Conservation (phyloP, 2,329 filamentous ascomycete genomes). For the Exserohilum turcica region DNA sequence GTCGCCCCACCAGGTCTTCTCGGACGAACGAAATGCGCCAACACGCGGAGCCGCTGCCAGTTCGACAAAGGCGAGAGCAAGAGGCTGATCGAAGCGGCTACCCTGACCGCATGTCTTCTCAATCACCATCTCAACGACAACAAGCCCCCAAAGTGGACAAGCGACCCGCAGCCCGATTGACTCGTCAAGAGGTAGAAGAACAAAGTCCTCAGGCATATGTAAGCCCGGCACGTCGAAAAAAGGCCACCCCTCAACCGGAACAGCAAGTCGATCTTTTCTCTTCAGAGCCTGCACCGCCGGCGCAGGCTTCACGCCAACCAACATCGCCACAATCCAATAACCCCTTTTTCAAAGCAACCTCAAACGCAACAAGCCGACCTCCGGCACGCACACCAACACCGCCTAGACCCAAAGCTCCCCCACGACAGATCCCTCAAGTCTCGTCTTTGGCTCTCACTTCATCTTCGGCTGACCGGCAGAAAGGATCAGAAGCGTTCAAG, state of each 20-base stretch:
- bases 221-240: slow-evolving; percentile 82
- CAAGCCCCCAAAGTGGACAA: slow-evolving; percentile 37
- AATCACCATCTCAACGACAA: slow-evolving; percentile 49
- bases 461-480: slow-evolving; percentile 77
- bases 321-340: slow-evolving; percentile 47
- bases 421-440: slow-evolving; percentile 68
- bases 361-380: slow-evolving; percentile 36
- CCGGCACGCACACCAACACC: slow-evolving; percentile 50
- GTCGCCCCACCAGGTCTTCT: slow-evolving; percentile 57
- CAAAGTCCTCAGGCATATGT: slow-evolving; percentile 83
- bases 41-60: slow-evolving; percentile 26
- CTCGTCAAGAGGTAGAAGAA: slow-evolving; percentile 75
- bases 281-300: slow-evolving; percentile 33
- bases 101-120: slow-evolving; percentile 47
- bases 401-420: slow-evolving; percentile 55
- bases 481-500: slow-evolving; percentile 89
- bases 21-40: slow-evolving; percentile 36
- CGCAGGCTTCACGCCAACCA: slow-evolving; percentile 35
- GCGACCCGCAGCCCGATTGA: slow-evolving; percentile 65
- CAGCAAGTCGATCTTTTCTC: slow-evolving; percentile 64
- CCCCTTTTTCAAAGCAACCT: slow-evolving; percentile 43
- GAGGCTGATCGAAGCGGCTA: slow-evolving; percentile 31
- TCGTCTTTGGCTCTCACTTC: slow-evolving; percentile 71
- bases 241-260: slow-evolving; percentile 60
- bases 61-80: slow-evolving; percentile 33